Evolutionary conservation across 352 stramenopile species (phyloP).

Genomic region (Aphanomyces cochlioides): DNA sequence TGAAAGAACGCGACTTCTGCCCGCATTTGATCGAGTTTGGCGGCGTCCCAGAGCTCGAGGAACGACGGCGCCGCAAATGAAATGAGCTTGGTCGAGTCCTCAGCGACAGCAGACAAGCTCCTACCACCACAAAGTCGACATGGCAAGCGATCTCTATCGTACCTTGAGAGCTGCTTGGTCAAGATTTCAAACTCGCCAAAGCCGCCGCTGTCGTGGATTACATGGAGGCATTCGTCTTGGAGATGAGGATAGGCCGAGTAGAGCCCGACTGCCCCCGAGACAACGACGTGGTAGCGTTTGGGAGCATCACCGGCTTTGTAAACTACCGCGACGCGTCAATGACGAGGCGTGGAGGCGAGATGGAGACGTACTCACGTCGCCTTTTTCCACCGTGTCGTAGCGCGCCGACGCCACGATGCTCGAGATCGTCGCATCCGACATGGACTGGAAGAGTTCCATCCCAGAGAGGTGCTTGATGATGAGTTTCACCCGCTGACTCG

Average conservation of each 20-base stretch:
- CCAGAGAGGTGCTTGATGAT: constrained; percentile 30
- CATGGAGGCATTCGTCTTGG: constrained; percentile 18
- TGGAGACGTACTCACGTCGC: constrained; percentile 7
- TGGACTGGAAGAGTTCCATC: constrained; percentile 26
- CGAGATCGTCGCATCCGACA: constrained; percentile 26
- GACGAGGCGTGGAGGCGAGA: background rate
- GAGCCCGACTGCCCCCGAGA: constrained; percentile 15
- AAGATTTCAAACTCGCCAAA: constrained; percentile 32
- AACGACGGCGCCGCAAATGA: constrained; percentile 29
- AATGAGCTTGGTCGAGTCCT: constrained; percentile 24
- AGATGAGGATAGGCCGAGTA: constrained; percentile 9
- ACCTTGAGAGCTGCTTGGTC: constrained; percentile 25
- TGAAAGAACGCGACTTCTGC: constrained; percentile 20
- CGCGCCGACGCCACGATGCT: constrained; percentile 26
- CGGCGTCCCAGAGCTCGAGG: constrained; percentile 20
- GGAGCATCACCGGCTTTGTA: constrained; percentile 20
- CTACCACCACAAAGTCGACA: background rate
- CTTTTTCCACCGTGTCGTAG: constrained; percentile 30
- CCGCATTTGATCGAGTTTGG: constrained; percentile 9
- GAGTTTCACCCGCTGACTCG: constrained; percentile 27
- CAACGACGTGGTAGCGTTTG: constrained; percentile 28
- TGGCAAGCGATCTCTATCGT: background rate
- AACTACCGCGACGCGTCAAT: background rate
- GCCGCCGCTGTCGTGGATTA: background rate
- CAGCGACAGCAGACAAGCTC: constrained; percentile 17